Evolutionary conservation across 768 basidiomycete species (phyloP).

Genomic region (Auricularia sp.): DNA sequence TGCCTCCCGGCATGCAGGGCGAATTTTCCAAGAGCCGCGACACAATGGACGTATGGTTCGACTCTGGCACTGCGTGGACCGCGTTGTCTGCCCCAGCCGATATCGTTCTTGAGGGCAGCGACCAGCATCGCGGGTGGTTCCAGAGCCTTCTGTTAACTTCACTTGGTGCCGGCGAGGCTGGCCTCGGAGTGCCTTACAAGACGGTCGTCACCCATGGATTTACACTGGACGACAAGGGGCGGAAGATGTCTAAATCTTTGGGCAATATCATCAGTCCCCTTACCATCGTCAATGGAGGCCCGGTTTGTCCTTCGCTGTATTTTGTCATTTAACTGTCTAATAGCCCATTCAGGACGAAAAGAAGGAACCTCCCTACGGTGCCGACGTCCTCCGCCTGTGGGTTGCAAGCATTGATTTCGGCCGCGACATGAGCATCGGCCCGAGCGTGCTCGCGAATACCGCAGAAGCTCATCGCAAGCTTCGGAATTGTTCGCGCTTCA

Average conservation of each 20-base stretch:
- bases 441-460: conserved; percentile 62
- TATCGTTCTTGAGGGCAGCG: conserved; percentile 87
- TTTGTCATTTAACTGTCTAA: neutral
- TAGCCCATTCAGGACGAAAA: conserved; percentile 41
- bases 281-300: conserved; percentile 66
- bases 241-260: conserved; percentile 95
- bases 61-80: conserved; percentile 92
- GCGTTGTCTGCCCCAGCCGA: conserved; percentile 59
- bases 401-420: conserved; percentile 84
- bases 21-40: conserved; percentile 63
- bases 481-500: conserved; percentile 76
- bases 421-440: conserved; percentile 79
- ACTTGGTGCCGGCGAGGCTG: conserved; percentile 28
- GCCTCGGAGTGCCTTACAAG: conserved; percentile 49
- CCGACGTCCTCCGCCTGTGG: conserved; percentile 85
- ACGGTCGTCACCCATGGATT: conserved; percentile 92
- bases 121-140: conserved; percentile 99
- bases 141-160: conserved; percentile 88
- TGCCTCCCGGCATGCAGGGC: conserved; percentile 47
- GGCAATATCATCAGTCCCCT: conserved; percentile 87
- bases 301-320: conserved; percentile 33
- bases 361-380: conserved; percentile 69
- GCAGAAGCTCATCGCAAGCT: conserved; percentile 73
- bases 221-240: conserved; percentile 81
- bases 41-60: conserved; percentile 99